Conservation (phyloP, 2,329 filamentous ascomycete genomes). For the Aspergillus thermomutatus region DNA sequence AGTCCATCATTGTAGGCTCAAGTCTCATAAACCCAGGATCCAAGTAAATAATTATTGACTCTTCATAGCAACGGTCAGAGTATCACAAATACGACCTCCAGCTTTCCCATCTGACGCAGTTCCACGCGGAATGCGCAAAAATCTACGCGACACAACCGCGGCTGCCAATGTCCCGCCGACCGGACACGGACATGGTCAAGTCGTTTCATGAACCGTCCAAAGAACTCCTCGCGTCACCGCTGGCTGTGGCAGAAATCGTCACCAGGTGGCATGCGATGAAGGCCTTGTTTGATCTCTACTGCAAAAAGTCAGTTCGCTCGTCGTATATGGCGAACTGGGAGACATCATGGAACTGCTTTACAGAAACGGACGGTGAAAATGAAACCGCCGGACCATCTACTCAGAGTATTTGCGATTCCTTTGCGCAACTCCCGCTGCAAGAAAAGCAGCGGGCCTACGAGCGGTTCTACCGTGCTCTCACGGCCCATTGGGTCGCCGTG, state of each 20-base stretch:
- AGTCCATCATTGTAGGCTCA: background rate
- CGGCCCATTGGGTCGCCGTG: background rate
- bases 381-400: background rate
- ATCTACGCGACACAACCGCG: background rate
- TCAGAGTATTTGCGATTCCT: background rate
- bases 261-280: background rate
- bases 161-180: background rate
- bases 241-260: background rate
- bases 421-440: background rate
- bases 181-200: background rate
- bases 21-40: background rate
- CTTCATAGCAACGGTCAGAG: background rate
- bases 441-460: background rate
- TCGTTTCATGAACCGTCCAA: background rate
- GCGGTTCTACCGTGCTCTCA: background rate
- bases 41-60: background rate
- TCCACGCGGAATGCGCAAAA: background rate
- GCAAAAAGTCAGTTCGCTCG: background rate
- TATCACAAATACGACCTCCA: background rate
- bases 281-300: background rate
- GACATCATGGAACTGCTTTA: background rate
- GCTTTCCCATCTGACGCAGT: background rate
- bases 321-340: too few relatives aligned
- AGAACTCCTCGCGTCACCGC: background rate
- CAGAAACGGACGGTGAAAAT: background rate